Base-by-base conservation (phyloP, 2,329 filamentous ascomycete species). In the Aspergillus calidoustus region DNA sequence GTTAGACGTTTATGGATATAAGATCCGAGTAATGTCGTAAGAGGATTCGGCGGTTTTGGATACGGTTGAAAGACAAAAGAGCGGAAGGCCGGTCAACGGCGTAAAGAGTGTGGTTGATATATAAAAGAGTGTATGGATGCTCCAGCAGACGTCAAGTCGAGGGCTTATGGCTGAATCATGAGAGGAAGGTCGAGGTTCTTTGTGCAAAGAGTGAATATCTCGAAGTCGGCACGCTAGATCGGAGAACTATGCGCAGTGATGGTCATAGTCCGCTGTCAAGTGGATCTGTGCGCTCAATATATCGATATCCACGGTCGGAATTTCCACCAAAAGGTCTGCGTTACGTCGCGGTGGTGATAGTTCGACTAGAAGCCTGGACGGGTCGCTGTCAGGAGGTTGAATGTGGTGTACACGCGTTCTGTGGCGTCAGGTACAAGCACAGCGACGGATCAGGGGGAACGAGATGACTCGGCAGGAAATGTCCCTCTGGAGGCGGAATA, bases 71-170 rank as follows among this genome's bases (percentile, higher is more conserved):
- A 49, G 50, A 64, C 47, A 63, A 71, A 66, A 61, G 67, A 70
- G 65, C 60, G 71, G 60, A 62, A 51, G 62, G 69, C 71, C 70
- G 72, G 59, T 74, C 72, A 72, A 74, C 72, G 70, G 71, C 69
- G 64, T 65, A 66, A 62, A 58, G 66, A 65, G 57, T 59, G 68
- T 67, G 60, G 31, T 47, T 56, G 13, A 44, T 51, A 49, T 53
- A 58, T 31, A 68, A 71, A 72, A 66, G 69, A 74, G 68, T 64
- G 72, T 72, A 61, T 25, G 60, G 25, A 64, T 56, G 69, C 73
- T 74, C 72, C 64, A 69, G 63, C 64, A 64, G 69, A 70, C 73
- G 72, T 76, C 74, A 71, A 75, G 73, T 75, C 72, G 72, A 71
- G 70, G 73, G 72, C 66, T 68, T 64, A 69, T 64, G 49, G 65